Percentiles rank a stretch among this genome's conserved stretches.
Evolutionary conservation across 106 monocot genomes (phyloP).

Genomic region (Narthecium ossifragum): DNA sequence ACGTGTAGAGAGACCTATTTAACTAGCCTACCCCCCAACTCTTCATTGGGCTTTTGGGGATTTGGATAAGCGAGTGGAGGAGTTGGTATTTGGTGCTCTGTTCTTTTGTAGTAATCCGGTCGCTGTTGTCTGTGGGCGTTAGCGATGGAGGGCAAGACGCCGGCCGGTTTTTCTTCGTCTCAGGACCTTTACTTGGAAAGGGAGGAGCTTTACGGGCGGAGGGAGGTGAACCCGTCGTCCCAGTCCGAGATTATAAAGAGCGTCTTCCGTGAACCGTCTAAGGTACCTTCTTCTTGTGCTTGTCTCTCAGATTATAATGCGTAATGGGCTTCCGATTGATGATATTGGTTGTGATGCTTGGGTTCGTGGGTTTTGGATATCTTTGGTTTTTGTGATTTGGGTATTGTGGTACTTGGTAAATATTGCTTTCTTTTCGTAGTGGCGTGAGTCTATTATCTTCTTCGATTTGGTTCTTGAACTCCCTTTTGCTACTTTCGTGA

Average conservation of each 20-base stretch:
- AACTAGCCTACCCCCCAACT: too few relatives aligned
- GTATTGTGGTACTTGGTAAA: not conserved
- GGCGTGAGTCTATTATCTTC: not conserved
- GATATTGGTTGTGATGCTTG: not conserved
- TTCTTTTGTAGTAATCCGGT: too few relatives aligned
- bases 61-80: not conserved
- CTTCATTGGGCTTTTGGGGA: too few relatives aligned
- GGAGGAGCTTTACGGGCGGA: constrained; percentile 2
- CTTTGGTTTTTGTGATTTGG: not conserved
- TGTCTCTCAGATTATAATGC: not conserved
- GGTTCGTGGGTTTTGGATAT: not conserved
- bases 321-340: not conserved
- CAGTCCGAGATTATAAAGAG: constrained; percentile 5
- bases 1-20: too few relatives aligned
- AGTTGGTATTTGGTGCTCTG: not conserved
- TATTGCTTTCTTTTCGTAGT: not conserved
- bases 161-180: constrained; percentile 6
- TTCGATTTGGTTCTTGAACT: not conserved
- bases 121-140: too few relatives aligned
- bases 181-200: too few relatives aligned
- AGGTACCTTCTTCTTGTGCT: not conserved
- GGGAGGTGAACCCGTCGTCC: too few relatives aligned
- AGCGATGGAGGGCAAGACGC: constrained; percentile 27
- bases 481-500: too few relatives aligned
- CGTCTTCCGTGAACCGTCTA: not conserved